These are phyloP conservation scores for Staphylotrichum tortipilum DNA, from an alignment of 495 filamentous ascomycete species.

Conservation along the genomic window DNA sequence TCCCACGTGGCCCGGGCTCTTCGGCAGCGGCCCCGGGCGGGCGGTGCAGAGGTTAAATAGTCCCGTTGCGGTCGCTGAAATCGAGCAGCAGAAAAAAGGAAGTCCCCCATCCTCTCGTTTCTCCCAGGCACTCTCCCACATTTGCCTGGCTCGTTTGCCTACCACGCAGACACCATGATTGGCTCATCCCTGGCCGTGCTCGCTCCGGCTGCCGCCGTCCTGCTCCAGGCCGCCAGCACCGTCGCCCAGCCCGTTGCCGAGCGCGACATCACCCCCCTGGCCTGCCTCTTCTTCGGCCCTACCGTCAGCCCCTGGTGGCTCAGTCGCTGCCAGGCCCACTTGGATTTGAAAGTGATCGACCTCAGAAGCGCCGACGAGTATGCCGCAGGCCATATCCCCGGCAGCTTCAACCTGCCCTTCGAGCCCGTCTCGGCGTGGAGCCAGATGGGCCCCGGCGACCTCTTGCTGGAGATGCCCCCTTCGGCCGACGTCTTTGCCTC, in stretches of 20 bases:
- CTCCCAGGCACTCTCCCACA: too few species aligned
- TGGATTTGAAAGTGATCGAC: conserved; percentile 16
- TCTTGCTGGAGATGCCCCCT: conserved; percentile 16
- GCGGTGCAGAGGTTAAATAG: too few species aligned
- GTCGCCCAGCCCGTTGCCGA: not conserved
- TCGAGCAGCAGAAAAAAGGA: too few species aligned
- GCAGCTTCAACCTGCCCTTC: conserved; percentile 12
- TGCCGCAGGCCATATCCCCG: conserved; percentile 15
- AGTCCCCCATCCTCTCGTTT: too few species aligned
- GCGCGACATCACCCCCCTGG: conserved; percentile 15
- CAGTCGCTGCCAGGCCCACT: conserved; percentile 8
- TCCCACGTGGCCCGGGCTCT: too few species aligned
- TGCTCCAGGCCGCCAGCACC: conserved; percentile 1
- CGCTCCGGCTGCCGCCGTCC: not conserved
- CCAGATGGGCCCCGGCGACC: conserved; percentile 14
- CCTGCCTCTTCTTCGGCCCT: conserved; percentile 12
- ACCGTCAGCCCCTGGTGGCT: conserved; percentile 18
- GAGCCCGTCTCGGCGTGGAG: conserved; percentile 18
- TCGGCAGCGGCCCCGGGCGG: too few species aligned
- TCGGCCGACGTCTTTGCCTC: conserved; percentile 8
- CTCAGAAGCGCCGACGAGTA: conserved; percentile 15
- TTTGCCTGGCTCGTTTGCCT: not conserved
- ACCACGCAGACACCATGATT: too few species aligned
- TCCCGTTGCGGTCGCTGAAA: too few species aligned
- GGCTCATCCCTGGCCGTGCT: not conserved